Conservation (phyloP, 192 early-diverging fungal species). For the Coemansia sp. region DNA sequence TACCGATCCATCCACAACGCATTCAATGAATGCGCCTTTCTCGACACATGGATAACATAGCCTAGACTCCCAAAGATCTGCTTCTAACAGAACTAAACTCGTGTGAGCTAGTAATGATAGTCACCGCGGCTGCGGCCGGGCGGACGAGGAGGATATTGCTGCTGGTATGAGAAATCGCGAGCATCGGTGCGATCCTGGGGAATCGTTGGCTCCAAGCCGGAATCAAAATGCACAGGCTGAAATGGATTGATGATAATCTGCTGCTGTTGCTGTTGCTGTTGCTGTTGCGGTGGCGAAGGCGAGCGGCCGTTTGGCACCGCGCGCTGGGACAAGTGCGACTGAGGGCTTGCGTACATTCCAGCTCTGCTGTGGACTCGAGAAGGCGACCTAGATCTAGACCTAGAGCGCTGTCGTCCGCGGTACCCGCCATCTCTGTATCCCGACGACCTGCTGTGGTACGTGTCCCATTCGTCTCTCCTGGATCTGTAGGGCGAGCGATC, state of each 20-base stretch:
- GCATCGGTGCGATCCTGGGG: background rate
- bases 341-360: background rate
- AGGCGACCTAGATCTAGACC: constrained; percentile 16
- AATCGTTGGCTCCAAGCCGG: background rate
- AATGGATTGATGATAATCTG: constrained; percentile 4
- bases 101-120: background rate
- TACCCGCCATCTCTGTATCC: constrained; percentile 13
- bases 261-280: background rate
- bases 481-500: constrained; percentile 11
- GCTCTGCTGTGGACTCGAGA: constrained; percentile 2
- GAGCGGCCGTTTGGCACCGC: background rate
- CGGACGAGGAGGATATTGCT: background rate
- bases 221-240: constrained; percentile 6
- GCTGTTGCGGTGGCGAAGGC: background rate
- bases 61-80: background rate
- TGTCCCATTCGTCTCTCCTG: constrained; percentile 1
- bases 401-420: constrained; percentile 17
- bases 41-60: background rate
- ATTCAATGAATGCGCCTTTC: background rate
- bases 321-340: background rate
- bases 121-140: background rate
- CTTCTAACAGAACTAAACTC: background rate
- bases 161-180: background rate
- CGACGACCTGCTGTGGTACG: constrained; percentile 5
- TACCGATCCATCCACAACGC: background rate